Percentiles rank a stretch among this genome's conserved stretches.
Conservation (phyloP, 495 filamentous ascomycete genomes). For the Rusavskia elegans region DNA sequence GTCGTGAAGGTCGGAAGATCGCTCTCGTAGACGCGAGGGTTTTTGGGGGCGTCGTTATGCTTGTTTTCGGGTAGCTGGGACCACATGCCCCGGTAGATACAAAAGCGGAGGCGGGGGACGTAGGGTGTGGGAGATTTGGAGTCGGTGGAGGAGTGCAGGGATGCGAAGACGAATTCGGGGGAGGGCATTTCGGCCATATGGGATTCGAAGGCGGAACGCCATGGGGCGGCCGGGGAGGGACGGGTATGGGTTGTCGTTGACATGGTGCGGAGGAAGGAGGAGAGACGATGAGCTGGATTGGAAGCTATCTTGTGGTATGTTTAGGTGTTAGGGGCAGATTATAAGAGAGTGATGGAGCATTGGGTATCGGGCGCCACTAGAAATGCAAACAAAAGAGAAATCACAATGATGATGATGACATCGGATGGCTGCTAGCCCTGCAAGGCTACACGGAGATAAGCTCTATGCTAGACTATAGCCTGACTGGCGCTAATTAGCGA, state of each 20-base stretch:
- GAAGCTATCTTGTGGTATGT: conserved; percentile 3
- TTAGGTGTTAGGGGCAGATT: neutral
- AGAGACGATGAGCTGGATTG: conserved; percentile 4
- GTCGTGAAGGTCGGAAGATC: conserved; percentile 75
- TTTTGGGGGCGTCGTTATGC: conserved; percentile 46
- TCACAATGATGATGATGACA: too few relatives aligned
- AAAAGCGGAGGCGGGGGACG: conserved; percentile 44
- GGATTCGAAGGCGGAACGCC: conserved; percentile 49
- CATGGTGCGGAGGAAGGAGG: conserved; percentile 12
- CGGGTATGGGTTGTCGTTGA: conserved; percentile 13
- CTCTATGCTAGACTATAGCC: too few relatives aligned
- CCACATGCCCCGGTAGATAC: conserved; percentile 76
- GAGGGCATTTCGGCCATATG: conserved; percentile 44
- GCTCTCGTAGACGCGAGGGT: conserved; percentile 51
- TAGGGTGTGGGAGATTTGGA: conserved; percentile 15
- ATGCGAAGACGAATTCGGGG: conserved; percentile 58
- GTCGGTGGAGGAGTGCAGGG: conserved; percentile 32
- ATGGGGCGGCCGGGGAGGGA: conserved; percentile 32
- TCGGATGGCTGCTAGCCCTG: too few relatives aligned
- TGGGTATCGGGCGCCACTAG: too few relatives aligned
- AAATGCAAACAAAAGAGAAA: too few relatives aligned
- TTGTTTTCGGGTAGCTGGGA: conserved; percentile 50
- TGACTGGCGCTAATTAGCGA: too few relatives aligned
- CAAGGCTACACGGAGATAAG: too few relatives aligned
- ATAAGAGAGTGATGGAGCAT: too few relatives aligned